Evolutionary conservation across 371 early-diverging fungal species (phyloP).

Genomic region (Rhizopus sp.): DNA sequence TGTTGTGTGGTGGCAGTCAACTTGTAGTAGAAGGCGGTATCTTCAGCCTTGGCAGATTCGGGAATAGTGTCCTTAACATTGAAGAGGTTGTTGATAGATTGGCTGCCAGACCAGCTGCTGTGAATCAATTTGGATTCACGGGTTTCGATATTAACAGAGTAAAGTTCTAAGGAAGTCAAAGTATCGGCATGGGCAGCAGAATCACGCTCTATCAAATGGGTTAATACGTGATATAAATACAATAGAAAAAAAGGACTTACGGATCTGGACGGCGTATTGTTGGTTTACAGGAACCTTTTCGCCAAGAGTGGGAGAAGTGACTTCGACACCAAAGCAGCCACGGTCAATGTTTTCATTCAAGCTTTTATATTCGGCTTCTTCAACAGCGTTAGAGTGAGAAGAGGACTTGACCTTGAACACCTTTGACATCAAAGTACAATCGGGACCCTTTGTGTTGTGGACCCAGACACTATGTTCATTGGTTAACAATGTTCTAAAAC

Average conservation of each 20-base stretch:
- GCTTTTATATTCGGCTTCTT: conserved; percentile 28
- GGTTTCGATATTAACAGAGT: conserved; percentile 36
- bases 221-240: neutral
- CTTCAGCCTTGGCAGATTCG: conserved; percentile 22
- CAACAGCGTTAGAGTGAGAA: conserved; percentile 42
- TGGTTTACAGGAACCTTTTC: conserved; percentile 25
- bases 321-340: conserved; percentile 52
- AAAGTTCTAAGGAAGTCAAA: conserved; percentile 34
- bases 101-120: conserved; percentile 35
- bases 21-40: conserved; percentile 50
- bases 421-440: conserved; percentile 56
- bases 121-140: conserved; percentile 38
- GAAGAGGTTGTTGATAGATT: conserved; percentile 28
- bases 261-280: conserved; percentile 34
- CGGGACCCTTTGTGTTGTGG: conserved; percentile 44
- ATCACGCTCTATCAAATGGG: conserved; percentile 31
- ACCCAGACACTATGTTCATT: conserved; percentile 39
- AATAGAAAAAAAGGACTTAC: conserved; percentile 6
- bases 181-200: conserved; percentile 40
- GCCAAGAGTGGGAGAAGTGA: conserved; percentile 37
- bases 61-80: conserved; percentile 46
- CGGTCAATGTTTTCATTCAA: conserved; percentile 41
- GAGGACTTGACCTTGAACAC: conserved; percentile 45
- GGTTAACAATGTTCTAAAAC: neutral
- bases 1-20: conserved; percentile 40